These are phyloP conservation scores for Penicillium tannophilum DNA, from an alignment of 495 filamentous ascomycete species.

Conservation along the genomic window DNA sequence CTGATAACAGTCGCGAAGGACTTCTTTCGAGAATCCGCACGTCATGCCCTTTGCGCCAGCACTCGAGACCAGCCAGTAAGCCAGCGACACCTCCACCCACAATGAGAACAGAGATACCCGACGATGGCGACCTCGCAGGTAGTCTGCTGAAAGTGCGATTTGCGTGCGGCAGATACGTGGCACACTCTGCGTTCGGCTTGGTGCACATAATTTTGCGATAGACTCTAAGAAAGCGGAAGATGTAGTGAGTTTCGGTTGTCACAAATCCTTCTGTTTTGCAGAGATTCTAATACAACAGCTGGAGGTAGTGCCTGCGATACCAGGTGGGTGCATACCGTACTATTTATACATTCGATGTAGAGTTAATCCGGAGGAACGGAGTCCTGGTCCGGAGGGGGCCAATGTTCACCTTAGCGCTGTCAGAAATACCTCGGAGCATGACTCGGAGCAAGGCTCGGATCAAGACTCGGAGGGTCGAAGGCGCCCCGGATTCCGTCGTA, in stretches of 20 bases:
- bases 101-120: slow-evolving; percentile 17
- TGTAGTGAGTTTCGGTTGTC: neutral
- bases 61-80: slow-evolving; percentile 21
- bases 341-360: neutral
- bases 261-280: neutral
- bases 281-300: neutral
- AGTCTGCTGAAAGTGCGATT: neutral
- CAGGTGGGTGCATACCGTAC: no score
- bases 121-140: slow-evolving; percentile 6
- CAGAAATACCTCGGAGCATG: neutral
- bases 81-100: slow-evolving; percentile 21
- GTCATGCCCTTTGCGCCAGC: slow-evolving; percentile 23
- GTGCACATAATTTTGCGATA: neutral
- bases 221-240: neutral
- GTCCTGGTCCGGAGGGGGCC: neutral
- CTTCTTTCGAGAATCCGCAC: slow-evolving; percentile 23
- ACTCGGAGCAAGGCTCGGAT: neutral
- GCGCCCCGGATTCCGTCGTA: neutral
- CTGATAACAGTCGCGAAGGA: slow-evolving; percentile 7
- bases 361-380: neutral
- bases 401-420: neutral
- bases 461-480: neutral
- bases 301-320: no score
- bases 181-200: neutral
- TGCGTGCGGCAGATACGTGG: neutral